Base-by-base conservation (phyloP, 495 filamentous ascomycete species). In the Talaromyces stipitatus region DNA sequence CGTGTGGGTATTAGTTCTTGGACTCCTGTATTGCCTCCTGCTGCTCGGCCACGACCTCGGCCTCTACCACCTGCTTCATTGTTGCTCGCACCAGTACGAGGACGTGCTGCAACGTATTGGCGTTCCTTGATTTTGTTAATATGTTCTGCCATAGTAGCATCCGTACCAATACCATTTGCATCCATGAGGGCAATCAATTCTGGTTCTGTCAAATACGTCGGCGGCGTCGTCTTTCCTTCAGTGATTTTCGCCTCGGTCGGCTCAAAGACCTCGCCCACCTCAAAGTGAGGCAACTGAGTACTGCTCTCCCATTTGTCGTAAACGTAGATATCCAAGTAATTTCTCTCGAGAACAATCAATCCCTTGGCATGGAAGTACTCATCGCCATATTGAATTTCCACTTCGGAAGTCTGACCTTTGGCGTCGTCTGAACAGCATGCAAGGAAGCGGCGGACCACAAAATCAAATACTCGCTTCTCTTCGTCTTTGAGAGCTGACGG, bases 151-250 rank as follows among this genome's bases (percentile, higher is more conserved):
- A 98, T 98, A 0, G 94, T 97, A 10, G 94, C 94, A 72, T 98
- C 94, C 3, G 94, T 98, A 14, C 94, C 94, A 62, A 98, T 98
- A 10, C 94, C 94, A 67, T 98, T 97, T 14, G 89, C 92, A 72
- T 98, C 95, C 94, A 98, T 98, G 22, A 98, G 79, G 4, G 86
- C 89, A 69, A 98, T 96, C n/a, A 98, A 77, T 66, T 97, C 94
- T 2, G 94, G 91, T 67, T 98, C 94, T 1, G 94, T 98, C 29
- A 98, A 72, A 64, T 95, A 96, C 11, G 80, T 83, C 0, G 95
- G 94, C 8, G 92, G 74, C 0, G 78, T 78, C 0, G 94, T 98
- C 69, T 92, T 87, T 14, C 94, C 92, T 58, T 96, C 91, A 12
- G 80, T 85, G 61, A 97, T 88, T 54, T 86, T 84, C 5, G 92